Evolutionary conservation across 2,329 filamentous ascomycete genomes (phyloP), one percentile per base, ranked within the genome.

Genomic region (Phialophora chinensis): DNA sequence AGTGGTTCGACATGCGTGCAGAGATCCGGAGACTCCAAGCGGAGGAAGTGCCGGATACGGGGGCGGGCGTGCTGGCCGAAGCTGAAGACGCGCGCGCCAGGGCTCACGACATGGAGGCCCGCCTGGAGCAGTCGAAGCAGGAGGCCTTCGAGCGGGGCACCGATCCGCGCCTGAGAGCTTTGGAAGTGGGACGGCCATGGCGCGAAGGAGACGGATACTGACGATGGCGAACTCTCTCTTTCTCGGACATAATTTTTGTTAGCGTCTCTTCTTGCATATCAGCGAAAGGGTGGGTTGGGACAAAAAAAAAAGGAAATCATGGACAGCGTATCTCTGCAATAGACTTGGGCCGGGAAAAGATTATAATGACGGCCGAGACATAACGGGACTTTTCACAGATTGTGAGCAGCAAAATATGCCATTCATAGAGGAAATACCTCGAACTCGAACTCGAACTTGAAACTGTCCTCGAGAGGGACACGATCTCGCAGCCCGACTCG

Each of bases 201-300:
- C 55, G 55, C 20, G 35, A 58, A 58, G 55, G 55, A 3, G 55
- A 58, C 17, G 55, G 55, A 20, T 58, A 14, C 35, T 58, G 29
- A 58, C 6, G 31, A 27, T 27, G 27, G 4, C 3, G 27, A 27
- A 27, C 27, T 27, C 27, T 27, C 55, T 23, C 33, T 55, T 35
- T 17, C n/a, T 29, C 25, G n/a, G 25, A 10, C 29, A 29, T 7
- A 4, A 12, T 20, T 17, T 20, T 55, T 20, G 4, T 25, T 3
- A 33, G 7, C 2, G 31, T 31, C 8, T 10, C 52, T n/a, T 54
- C 6, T 35, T 55, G 49, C 49, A 52, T 52, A 52, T 29, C 14
- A 52, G 49, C 49, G 49, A 52, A 52, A 27, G 20, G 49, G 20
- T 6, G 49, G 38, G 5, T 7, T 44, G 38, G 38, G 29, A 6